Evolutionary conservation across 2,329 filamentous ascomycete genomes (phyloP).

Genomic region (Pezicula neosporulosa): DNA sequence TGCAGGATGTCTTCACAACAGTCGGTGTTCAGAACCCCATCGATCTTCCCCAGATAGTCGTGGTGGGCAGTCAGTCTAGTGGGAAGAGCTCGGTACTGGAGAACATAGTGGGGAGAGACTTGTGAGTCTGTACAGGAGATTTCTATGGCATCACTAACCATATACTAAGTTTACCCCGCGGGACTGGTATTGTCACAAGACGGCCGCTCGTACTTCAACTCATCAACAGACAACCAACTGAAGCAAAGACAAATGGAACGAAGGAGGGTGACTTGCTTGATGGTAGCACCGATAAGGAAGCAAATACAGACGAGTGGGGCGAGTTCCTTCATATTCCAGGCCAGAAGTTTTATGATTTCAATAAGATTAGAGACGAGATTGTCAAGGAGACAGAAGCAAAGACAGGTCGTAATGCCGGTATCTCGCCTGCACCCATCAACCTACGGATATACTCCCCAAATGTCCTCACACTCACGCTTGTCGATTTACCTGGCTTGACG

Average conservation of each 20-base stretch:
- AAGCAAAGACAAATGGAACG: conserved; percentile 67
- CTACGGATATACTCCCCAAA: conserved; percentile 97
- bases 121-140: conserved; percentile 59
- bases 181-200: conserved; percentile 94
- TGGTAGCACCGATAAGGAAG: conserved; percentile 73
- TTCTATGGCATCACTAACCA: conserved; percentile 18
- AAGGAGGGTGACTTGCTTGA: conserved; percentile 57
- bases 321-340: conserved; percentile 97
- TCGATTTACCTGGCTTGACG: conserved; percentile 93
- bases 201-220: conserved; percentile 95
- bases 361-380: conserved; percentile 98
- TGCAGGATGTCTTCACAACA: conserved; percentile 98
- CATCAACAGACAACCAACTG: conserved; percentile 78
- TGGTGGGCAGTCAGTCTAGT: conserved; percentile 97
- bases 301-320: conserved; percentile 95
- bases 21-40: conserved; percentile 99
- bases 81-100: conserved; percentile 99
- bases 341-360: conserved; percentile 97
- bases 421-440: conserved; percentile 96
- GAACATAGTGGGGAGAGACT: conserved; percentile 98
- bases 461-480: conserved; percentile 91
- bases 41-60: conserved; percentile 95
- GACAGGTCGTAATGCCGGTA: conserved; percentile 93
- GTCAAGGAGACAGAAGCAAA: conserved; percentile 94
- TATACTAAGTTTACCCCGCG: conserved; percentile 77